Percentiles rank a stretch among this genome's conserved stretches.
phyloP scores from a whole-genome alignment of 257 asterid species.

The Vinca minor region DNA sequence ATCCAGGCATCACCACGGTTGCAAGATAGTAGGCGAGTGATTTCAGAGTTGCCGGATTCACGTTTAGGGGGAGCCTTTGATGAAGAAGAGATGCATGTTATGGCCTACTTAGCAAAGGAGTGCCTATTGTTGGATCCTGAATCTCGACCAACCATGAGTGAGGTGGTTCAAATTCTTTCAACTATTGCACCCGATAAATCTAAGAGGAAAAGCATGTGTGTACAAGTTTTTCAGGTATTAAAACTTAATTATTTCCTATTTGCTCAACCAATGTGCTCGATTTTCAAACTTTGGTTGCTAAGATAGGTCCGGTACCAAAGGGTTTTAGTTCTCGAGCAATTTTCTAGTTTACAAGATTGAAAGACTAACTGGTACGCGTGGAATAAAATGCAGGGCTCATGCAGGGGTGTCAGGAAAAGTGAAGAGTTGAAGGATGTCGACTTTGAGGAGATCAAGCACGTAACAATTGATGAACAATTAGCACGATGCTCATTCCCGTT shows the following conservation, averaged over 20 bases:
- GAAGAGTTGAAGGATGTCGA: slow-evolving; percentile 24
- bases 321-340: background rate
- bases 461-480: slow-evolving; percentile 34
- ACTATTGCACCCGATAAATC: slow-evolving; percentile 73
- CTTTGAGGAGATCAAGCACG: slow-evolving; percentile 55
- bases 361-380: background rate
- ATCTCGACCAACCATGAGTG: slow-evolving; percentile 86
- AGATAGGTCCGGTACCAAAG: too few relatives aligned
- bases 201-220: slow-evolving; percentile 47
- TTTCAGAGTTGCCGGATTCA: slow-evolving; percentile 78
- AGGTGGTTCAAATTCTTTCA: slow-evolving; percentile 87
- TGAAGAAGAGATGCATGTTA: slow-evolving; percentile 89
- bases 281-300: background rate
- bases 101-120: slow-evolving; percentile 93
- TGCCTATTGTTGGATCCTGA: slow-evolving; percentile 88
- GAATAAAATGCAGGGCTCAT: slow-evolving; percentile 24
- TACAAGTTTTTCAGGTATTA: slow-evolving; percentile 31
- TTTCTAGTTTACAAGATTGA: background rate
- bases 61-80: slow-evolving; percentile 48
- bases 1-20: slow-evolving; percentile 74
- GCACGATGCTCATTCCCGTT: slow-evolving; percentile 19
- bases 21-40: slow-evolving; percentile 70
- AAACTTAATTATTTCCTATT: background rate
- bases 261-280: background rate
- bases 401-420: slow-evolving; percentile 16